Evolutionary conservation across 2,329 filamentous ascomycete genomes (phyloP), one percentile per base, ranked within the genome.

Genomic region (Neonectria sp.): DNA sequence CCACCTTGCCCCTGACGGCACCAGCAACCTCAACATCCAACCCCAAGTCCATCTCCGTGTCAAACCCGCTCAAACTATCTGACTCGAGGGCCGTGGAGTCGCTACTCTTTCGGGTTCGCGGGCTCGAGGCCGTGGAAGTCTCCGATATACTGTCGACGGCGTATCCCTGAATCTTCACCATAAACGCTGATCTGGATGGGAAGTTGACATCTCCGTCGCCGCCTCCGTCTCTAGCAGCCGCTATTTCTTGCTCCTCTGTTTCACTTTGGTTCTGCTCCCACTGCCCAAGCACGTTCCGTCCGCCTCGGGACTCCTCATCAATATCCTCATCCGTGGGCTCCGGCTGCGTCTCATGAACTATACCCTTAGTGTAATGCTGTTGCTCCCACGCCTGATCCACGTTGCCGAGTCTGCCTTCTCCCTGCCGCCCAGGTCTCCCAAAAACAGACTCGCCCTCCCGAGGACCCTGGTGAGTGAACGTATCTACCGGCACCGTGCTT

Each of bases 331-430:
- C 52, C 7, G 25, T 33, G 9, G 27, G 35, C 29, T 27, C 25
- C 27, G 35, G 15, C 35, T 17, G 15, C 15, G 35, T 2, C 35
- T 37, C 35, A 13, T 37, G 13, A 37, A n/a, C 37, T 6, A 40
- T n/a, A 13, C 3, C 37, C 17, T 40, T 6, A 40, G 37, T 9
- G 6, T 51, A n/a, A 12, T 15, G 45, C 7, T 71, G 55, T 11
- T 65, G 49, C 21, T 73, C 60, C 65, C 62, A 69, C 31, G 6
- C 29, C 25, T 63, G 37, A 11, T 57, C 63, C 25, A 66, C 12
- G 25, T 71, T 63, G 11, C 68, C 70, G 2, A 73, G 68, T 25
- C 37, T 40, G 3, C 66, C 71, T 27, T 17, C 17, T 17, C 59
- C 63, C 27, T 63, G 55, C 7, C 15, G 1, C 35, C 46, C 55